A percentile compares a stretch with the other conserved stretches of the same genome.
These are phyloP conservation scores for Chlorella variabilis DNA, from an alignment of 163 green algal species.

Conservation along the genomic window DNA sequence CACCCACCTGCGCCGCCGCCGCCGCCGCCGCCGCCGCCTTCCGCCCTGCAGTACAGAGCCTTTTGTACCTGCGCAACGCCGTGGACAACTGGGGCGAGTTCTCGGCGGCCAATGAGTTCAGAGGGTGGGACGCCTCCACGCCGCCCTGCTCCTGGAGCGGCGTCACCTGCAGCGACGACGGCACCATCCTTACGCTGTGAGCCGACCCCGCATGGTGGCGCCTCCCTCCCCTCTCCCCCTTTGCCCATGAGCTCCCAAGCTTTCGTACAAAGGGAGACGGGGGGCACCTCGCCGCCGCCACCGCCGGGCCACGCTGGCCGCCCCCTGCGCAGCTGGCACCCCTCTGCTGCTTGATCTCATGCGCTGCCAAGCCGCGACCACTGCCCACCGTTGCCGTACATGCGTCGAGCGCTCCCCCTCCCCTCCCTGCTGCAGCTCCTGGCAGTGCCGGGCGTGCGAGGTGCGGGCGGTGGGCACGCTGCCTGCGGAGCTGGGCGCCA, in stretches of 20 bases:
- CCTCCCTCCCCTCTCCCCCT: neutral
- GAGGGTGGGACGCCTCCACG: constrained; percentile 6
- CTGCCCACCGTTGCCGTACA: no score
- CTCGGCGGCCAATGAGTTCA: constrained; percentile 14
- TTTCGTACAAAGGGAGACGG: no score
- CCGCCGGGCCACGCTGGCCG: no score
- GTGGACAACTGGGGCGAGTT: constrained; percentile 46
- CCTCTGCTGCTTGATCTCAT: no score
- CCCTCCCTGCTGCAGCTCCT: constrained; percentile 7
- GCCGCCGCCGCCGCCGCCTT: neutral
- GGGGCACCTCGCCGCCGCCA: no score
- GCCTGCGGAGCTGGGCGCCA: neutral
- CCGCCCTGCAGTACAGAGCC: constrained; percentile 19
- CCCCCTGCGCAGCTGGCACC: no score
- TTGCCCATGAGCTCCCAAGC: no score
- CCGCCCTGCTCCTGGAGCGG: constrained; percentile 37
- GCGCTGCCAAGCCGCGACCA: no score
- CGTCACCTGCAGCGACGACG: constrained; percentile 33
- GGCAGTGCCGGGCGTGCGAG: constrained; percentile 16
- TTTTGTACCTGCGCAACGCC: constrained; percentile 17
- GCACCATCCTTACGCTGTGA: constrained; percentile 33
- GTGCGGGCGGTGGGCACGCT: constrained; percentile 32
- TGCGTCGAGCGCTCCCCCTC: no score
- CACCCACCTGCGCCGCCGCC: no score
- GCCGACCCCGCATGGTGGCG: neutral